Conservation (phyloP, 2,329 filamentous ascomycete genomes). For the Pyrenophora tritici-repentis region DNA sequence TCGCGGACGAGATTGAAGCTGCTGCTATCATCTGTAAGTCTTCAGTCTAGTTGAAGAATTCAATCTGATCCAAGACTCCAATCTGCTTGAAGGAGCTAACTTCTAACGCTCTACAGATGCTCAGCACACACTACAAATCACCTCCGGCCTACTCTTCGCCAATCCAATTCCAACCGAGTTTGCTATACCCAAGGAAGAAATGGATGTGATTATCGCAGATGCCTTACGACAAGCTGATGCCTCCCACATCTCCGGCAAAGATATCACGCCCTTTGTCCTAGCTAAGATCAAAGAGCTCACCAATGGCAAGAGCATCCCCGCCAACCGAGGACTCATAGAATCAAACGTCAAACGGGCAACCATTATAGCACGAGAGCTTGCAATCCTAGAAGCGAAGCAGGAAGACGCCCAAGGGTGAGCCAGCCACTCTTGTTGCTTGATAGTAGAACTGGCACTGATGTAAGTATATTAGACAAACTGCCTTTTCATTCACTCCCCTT, state of each 20-base stretch:
- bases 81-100: no score
- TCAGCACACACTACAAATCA: slow-evolving; percentile 72
- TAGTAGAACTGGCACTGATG: slow-evolving; percentile 44
- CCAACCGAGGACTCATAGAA: slow-evolving; percentile 73
- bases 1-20: slow-evolving; percentile 78
- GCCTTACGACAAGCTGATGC: slow-evolving; percentile 46
- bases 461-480: slow-evolving; percentile 43
- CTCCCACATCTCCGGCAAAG: slow-evolving; percentile 65
- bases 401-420: slow-evolving; percentile 45
- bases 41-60: no score
- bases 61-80: no score
- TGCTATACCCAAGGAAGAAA: slow-evolving; percentile 66
- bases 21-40: slow-evolving; percentile 78
- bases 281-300: slow-evolving; percentile 79
- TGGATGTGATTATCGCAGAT: slow-evolving; percentile 49
- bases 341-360: slow-evolving; percentile 69
- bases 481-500: slow-evolving; percentile 30
- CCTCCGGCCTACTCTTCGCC: slow-evolving; percentile 83
- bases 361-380: slow-evolving; percentile 66
- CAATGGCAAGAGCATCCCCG: slow-evolving; percentile 69
- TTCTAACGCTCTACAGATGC: slow-evolving; percentile 58
- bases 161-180: slow-evolving; percentile 79
- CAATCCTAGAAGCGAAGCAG: slow-evolving; percentile 56
- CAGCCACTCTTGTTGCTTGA: slow-evolving; percentile 36
- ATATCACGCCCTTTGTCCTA: slow-evolving; percentile 85